phyloP scores from a whole-genome alignment of 768 basidiomycete species.

The Psilocybe subaeruginosa region DNA sequence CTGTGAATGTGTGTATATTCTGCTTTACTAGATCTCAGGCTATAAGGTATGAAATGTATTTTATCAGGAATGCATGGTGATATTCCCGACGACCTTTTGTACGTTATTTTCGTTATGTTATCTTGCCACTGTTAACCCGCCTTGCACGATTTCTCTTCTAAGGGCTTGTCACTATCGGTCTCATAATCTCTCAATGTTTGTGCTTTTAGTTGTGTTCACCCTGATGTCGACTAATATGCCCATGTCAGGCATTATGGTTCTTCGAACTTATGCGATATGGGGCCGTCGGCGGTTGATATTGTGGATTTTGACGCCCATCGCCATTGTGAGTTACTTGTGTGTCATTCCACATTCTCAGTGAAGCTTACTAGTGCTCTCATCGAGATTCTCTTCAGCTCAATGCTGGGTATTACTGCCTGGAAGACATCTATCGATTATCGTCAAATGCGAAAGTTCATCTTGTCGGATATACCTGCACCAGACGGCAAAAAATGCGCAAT shows the following conservation, averaged over 20 bases:
- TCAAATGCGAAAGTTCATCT: too few relatives aligned
- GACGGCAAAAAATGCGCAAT: neutral
- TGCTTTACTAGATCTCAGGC: neutral
- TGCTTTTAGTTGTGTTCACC: neutral
- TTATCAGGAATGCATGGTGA: slow-evolving; percentile 2
- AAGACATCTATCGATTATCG: too few relatives aligned
- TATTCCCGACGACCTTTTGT: neutral
- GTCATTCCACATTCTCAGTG: neutral
- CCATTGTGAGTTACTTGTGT: neutral
- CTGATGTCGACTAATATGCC: neutral
- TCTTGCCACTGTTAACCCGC: neutral
- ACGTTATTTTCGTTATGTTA: neutral
- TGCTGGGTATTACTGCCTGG: neutral
- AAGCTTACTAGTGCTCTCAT: neutral
- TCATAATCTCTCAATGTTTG: slow-evolving; percentile 3
- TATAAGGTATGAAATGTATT: neutral
- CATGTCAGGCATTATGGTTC: neutral
- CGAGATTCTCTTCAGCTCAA: neutral
- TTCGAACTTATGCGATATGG: slow-evolving; percentile 9
- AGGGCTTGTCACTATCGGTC: neutral
- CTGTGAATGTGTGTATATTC: neutral
- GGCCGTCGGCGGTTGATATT: slow-evolving; percentile 1
- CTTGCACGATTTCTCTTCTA: too few relatives aligned
- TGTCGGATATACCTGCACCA: neutral
- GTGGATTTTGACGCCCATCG: neutral